Evolutionary conservation across 1,284 basidiomycete genomes (phyloP).

Genomic region (Stereum hirsutum): DNA sequence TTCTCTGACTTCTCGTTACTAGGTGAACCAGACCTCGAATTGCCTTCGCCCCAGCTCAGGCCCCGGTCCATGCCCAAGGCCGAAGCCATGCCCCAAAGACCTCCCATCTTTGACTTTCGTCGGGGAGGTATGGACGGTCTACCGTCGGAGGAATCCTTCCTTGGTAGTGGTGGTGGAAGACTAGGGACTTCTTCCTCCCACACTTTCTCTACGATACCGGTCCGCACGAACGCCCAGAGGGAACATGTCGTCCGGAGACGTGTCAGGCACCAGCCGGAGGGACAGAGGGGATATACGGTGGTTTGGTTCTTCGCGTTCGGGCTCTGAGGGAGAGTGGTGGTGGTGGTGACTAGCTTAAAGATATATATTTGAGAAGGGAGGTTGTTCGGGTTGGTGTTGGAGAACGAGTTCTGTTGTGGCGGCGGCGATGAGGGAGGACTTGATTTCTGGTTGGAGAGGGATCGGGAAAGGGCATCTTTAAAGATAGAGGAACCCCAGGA

Average conservation of each 20-base stretch:
- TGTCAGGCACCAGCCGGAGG: slow-evolving; percentile 68
- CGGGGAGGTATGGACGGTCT: slow-evolving; percentile 20
- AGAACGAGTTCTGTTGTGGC: slow-evolving; percentile 16
- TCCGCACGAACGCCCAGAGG: slow-evolving; percentile 84
- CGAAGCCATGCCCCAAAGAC: slow-evolving; percentile 22
- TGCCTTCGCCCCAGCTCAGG: slow-evolving; percentile 9
- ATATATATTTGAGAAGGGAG: slow-evolving; percentile 44
- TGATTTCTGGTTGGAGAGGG: slow-evolving; percentile 14
- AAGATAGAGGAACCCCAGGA: slow-evolving; percentile 51
- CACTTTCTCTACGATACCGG: slow-evolving; percentile 72
- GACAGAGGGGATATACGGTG: slow-evolving; percentile 61
- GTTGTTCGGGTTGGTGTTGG: too few relatives aligned
- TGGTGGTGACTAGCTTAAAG: slow-evolving; percentile 40
- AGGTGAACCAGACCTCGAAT: too few relatives aligned
- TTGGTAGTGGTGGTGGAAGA: slow-evolving; percentile 19
- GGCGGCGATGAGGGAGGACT: slow-evolving; percentile 13
- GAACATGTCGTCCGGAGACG: slow-evolving; percentile 83
- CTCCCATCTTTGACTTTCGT: slow-evolving; percentile 21
- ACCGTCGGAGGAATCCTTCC: slow-evolving; percentile 4
- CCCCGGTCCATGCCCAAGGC: slow-evolving; percentile 12
- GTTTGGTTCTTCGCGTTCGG: slow-evolving; percentile 1
- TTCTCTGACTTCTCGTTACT: too few relatives aligned
- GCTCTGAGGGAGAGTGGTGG: slow-evolving; percentile 11
- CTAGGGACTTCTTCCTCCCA: slow-evolving; percentile 73
- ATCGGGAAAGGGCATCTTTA: slow-evolving; percentile 36